Percentiles rank a stretch among this genome's conserved stretches.
phyloP scores from a whole-genome alignment of 257 asterid species.

The Forsythia suspensa region DNA sequence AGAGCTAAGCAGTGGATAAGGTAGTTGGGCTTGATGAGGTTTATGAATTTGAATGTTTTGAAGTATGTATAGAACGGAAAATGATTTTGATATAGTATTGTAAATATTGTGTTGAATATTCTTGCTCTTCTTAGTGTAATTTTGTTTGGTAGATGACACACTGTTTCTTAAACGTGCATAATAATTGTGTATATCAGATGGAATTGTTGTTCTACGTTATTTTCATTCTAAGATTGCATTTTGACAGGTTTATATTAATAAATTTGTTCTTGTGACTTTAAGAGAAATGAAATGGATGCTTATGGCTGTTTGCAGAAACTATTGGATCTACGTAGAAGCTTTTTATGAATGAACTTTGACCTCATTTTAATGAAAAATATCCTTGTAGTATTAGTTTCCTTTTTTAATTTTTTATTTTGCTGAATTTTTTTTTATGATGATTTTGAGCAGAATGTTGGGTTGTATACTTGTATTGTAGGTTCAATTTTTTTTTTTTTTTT shows the following conservation, averaged over 20 bases:
- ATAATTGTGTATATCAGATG: not conserved
- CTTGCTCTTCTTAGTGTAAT: not conserved
- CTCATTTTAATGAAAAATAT: not conserved
- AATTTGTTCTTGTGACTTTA: not conserved
- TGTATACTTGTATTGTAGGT: too few relatives aligned
- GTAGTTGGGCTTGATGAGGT: not conserved
- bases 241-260: not conserved
- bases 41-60: not conserved
- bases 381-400: not conserved
- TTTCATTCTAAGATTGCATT: not conserved
- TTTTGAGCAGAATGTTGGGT: too few relatives aligned
- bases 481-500: too few relatives aligned
- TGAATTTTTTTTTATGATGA: too few relatives aligned
- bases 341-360: not conserved
- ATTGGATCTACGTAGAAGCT: not conserved
- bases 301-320: not conserved
- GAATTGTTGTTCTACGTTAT: not conserved
- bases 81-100: not conserved
- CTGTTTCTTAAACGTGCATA: not conserved
- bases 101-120: not conserved
- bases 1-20: constrained; percentile 1
- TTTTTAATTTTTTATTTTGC: too few relatives aligned
- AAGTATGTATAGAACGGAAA: not conserved
- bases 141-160: not conserved
- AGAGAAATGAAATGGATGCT: not conserved